Evolutionary conservation across 1,139 yeast species (phyloP).

Genomic region (Blastobotrys indianensis): DNA sequence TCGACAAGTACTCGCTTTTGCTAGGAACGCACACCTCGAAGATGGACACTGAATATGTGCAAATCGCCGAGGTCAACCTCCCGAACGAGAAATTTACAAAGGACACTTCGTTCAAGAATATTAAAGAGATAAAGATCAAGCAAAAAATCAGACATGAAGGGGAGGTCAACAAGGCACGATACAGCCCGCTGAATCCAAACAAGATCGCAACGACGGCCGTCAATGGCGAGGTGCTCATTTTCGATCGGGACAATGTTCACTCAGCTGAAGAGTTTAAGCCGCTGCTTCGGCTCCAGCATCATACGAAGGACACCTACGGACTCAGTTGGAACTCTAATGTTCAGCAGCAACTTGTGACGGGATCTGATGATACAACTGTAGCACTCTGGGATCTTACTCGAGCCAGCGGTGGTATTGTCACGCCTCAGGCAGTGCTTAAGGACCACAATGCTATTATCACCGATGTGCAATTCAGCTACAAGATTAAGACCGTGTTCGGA

Average conservation of each 20-base stretch:
- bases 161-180: conserved; percentile 79
- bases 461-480: conserved; percentile 43
- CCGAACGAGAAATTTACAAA: conserved; percentile 37
- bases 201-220: conserved; percentile 75
- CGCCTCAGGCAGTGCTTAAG: conserved; percentile 22
- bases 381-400: conserved; percentile 59
- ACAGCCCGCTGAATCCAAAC: conserved; percentile 64
- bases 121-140: conserved; percentile 43
- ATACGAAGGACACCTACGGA: conserved; percentile 62
- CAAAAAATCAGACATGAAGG: conserved; percentile 37
- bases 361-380: conserved; percentile 62
- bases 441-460: conserved; percentile 34
- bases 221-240: conserved; percentile 61
- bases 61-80: conserved; percentile 68
- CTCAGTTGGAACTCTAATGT: conserved; percentile 54
- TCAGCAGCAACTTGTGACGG: conserved; percentile 45
- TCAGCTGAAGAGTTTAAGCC: conserved; percentile 26
- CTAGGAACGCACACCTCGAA: conserved; percentile 85
- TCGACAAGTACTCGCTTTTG: conserved; percentile 39
- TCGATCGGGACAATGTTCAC: conserved; percentile 40
- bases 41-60: conserved; percentile 66
- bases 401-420: conserved; percentile 8
- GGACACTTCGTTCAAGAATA: conserved; percentile 22
- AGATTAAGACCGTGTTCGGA: conserved; percentile 51
- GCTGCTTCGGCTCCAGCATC: conserved; percentile 44